These are phyloP conservation scores for Magnaporthiopsis poae DNA, from an alignment of 2,329 filamentous ascomycete genomes.

Conservation along the genomic window DNA sequence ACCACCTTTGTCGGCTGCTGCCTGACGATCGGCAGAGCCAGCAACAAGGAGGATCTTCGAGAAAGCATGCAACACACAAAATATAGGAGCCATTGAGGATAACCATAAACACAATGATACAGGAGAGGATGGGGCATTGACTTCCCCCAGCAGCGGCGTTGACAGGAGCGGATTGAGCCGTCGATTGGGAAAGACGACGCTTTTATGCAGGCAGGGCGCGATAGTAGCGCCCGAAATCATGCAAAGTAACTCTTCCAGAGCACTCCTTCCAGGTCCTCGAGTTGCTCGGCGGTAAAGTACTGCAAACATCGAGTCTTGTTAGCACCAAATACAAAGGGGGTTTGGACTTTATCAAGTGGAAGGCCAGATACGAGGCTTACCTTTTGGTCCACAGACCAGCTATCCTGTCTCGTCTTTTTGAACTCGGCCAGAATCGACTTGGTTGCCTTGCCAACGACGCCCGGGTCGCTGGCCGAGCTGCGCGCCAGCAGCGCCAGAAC, in stretches of 20 bases:
- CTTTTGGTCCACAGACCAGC: conserved; percentile 96
- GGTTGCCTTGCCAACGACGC: conserved; percentile 88
- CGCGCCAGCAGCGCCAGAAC: conserved; percentile 76
- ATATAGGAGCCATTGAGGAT: background rate
- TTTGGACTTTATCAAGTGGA: background rate
- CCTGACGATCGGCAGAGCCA: background rate
- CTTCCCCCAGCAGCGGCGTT: background rate
- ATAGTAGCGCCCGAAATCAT: conserved; percentile 27
- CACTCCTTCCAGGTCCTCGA: conserved; percentile 91
- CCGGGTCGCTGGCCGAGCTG: conserved; percentile 76
- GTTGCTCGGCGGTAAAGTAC: conserved; percentile 81
- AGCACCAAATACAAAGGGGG: conserved; percentile 13
- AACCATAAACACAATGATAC: background rate
- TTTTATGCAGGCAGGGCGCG: background rate
- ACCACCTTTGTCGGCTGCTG: background rate
- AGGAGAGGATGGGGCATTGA: background rate
- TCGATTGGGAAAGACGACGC: background rate
- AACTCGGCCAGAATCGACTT: conserved; percentile 92
- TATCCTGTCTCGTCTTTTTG: conserved; percentile 98
- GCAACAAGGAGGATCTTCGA: no score
- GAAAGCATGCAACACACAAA: background rate
- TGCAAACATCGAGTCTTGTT: conserved; percentile 25
- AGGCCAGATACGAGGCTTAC: conserved; percentile 39
- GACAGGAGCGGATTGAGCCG: background rate
- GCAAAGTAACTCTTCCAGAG: conserved; percentile 99